Percentiles rank a stretch among this genome's conserved stretches.
phyloP scores from a whole-genome alignment of 129 eudicot genomes.

The Deinandra increscens region DNA sequence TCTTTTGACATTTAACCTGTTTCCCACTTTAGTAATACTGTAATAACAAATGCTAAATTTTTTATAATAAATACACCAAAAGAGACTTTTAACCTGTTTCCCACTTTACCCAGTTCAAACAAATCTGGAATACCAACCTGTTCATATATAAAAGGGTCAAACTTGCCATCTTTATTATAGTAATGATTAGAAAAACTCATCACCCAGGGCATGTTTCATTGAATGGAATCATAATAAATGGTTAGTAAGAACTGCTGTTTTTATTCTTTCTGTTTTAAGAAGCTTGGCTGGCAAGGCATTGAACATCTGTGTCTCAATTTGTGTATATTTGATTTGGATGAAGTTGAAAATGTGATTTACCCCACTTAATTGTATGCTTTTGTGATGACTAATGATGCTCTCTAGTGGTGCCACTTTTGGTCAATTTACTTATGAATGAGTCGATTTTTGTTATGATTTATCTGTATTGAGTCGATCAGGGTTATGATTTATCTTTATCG shows the following conservation, averaged over 20 bases:
- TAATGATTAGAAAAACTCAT: slow-evolving; percentile 28
- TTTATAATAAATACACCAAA: neutral
- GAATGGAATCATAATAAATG: slow-evolving; percentile 20
- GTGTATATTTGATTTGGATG: slow-evolving; percentile 38
- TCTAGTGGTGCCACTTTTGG: neutral
- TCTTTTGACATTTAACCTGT: neutral
- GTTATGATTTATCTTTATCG: neutral
- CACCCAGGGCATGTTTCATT: slow-evolving; percentile 2
- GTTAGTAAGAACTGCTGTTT: slow-evolving; percentile 28
- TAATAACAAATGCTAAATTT: neutral
- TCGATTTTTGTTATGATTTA: too few species aligned
- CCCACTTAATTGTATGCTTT: neutral
- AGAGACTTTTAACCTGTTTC: neutral
- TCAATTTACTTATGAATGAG: too few species aligned
- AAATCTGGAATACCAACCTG: too few species aligned
- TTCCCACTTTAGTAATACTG: neutral
- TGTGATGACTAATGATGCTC: neutral
- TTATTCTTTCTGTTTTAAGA: slow-evolving; percentile 33
- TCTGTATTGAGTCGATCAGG: neutral
- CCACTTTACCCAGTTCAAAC: too few species aligned
- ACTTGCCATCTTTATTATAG: slow-evolving; percentile 12
- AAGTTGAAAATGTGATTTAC: slow-evolving; percentile 21
- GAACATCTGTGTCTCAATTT: slow-evolving; percentile 27
- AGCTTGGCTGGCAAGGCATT: slow-evolving; percentile 30
- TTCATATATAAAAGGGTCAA: too few species aligned